Base-by-base conservation (phyloP, 257 asterid species). In the Nyctanthes arbortristis region DNA sequence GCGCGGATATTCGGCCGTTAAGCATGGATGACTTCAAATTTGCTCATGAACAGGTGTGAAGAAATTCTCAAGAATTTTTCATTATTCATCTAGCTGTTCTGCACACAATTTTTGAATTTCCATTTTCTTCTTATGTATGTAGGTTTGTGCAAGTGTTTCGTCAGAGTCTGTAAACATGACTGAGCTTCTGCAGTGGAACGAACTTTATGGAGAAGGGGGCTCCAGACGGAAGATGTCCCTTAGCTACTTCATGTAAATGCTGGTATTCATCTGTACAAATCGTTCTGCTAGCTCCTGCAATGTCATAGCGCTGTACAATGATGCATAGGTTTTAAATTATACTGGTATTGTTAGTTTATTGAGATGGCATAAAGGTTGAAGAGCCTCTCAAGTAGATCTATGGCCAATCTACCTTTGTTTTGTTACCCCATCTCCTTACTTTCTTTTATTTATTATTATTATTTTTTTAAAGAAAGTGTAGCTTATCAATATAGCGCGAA, bases 41-140 rank as follows among this genome's bases (percentile, higher is more conserved):
- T 71, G 97, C 98, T 71, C 97, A 85, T 22, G 96, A 90, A n/a
- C 85, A 76, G 87, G 98, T 90, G 62, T 79, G 88, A 47, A 28
- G 37, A 43, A 55, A 10, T 61, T 20, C 49, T 35, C 6, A 0
- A 4, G 16, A 65, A 14, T 35, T 10, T 11, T 40, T 14, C 5
- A 2, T 24, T 8, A 5, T 25, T 25, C 1, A 24, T 27, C 40
- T 8, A 39, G 31, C 31, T 52, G 59, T 20, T 52, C 5, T 52
- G 8, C 24, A 24, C 31, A 24, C 54, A 35, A 63, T 20, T 63
- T 63, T 20, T 25, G 8, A 10, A 18, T 12, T 63, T 63, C 13
- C 28, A 22, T 63, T 63, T 29, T 11, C 31, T 5, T 24, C 30
- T 22, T n/a, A 12, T 52, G 59, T 2, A 12, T 77, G 64, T 71